Percentiles rank a stretch among this genome's conserved stretches.
Conservation (phyloP, 2,329 filamentous ascomycete species). For the Emergomyces orientalis region DNA sequence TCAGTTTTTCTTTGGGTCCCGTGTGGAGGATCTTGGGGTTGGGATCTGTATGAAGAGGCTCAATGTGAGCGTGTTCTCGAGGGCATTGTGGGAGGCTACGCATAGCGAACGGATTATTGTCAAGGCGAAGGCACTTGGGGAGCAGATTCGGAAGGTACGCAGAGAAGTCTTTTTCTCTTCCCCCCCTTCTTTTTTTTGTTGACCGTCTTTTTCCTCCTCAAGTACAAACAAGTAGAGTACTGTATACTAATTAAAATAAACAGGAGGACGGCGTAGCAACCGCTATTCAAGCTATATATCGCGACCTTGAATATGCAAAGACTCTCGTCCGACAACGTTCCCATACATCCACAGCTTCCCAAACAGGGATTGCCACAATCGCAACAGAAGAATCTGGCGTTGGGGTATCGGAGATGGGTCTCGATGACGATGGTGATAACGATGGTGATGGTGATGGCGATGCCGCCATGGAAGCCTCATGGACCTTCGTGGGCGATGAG, state of each 20-base stretch:
- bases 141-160: constrained; percentile 75
- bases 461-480: constrained; percentile 69
- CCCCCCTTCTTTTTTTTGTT: not conserved
- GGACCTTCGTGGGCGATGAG: constrained; percentile 75
- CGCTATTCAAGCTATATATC: constrained; percentile 86
- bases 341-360: constrained; percentile 28
- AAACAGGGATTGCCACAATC: constrained; percentile 22
- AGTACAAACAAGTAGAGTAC: constrained; percentile 17
- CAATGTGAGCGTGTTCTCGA: constrained; percentile 74
- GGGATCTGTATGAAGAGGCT: constrained; percentile 83
- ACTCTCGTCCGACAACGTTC: constrained; percentile 61
- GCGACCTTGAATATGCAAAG: constrained; percentile 86
- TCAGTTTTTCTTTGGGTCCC: constrained; percentile 87
- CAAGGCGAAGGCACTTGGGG: constrained; percentile 72
- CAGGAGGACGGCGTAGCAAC: constrained; percentile 84
- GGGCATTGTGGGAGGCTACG: constrained; percentile 83
- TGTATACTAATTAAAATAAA: not conserved
- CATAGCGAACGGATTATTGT: constrained; percentile 84
- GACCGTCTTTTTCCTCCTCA: not conserved
- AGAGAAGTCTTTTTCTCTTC: not conserved
- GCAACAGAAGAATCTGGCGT: constrained; percentile 14
- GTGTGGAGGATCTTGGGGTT: constrained; percentile 88
- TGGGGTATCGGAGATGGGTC: constrained; percentile 13
- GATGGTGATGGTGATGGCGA: constrained; percentile 34
- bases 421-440: not conserved